Evolutionary conservation across 1,284 basidiomycete genomes (phyloP), one percentile per base, ranked within the genome.

Genomic region (Leccinum fuscescens): DNA sequence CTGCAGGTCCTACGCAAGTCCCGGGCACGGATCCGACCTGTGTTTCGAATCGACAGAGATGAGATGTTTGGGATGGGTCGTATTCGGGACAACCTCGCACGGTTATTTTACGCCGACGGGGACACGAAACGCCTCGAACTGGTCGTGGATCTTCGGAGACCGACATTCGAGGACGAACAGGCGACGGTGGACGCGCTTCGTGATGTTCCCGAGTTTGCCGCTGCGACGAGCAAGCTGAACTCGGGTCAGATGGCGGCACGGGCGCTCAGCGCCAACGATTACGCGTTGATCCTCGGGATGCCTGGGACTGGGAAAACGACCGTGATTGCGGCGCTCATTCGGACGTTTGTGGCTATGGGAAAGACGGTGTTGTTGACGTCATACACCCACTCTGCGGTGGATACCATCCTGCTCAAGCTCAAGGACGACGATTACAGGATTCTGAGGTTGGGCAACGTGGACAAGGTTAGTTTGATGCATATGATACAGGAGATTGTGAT

Each of bases 291-390:
- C 33, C 81, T 98, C 5, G 97, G 96, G 24, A 98, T 99, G 97
- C 96, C 96, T 2, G 96, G 96, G 0, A 98, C 97, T 2, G 96
- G 96, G 8, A 99, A 99, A 78, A 98, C 96, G 37, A 97, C 95
- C 0, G 92, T 96, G 4, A 91, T 98, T 58, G 93, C 93, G 0
- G 89, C 93, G 46, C 83, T 98, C 48, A 95, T 99, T 70, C 84
- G 85, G 66, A 81, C 84, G 24, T 78, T 99, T 5, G 93, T 94
- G 1, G 80, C 77, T 46, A 79, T 86, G 72, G 94, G 94, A 4
- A 95, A 98, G 78, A 92, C 85, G 0, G 92, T 99, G 5, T 76
- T 99, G 22, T 76, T 99, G 59, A 92, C 93, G 1, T 93, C 92
- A 52, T 97, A 98, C 72, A 99, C 96, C 1, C 97, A 99, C 78